These are phyloP conservation scores for Gnetum montanum DNA, from an alignment of 75 land plant genomes.

Conservation along the genomic window DNA sequence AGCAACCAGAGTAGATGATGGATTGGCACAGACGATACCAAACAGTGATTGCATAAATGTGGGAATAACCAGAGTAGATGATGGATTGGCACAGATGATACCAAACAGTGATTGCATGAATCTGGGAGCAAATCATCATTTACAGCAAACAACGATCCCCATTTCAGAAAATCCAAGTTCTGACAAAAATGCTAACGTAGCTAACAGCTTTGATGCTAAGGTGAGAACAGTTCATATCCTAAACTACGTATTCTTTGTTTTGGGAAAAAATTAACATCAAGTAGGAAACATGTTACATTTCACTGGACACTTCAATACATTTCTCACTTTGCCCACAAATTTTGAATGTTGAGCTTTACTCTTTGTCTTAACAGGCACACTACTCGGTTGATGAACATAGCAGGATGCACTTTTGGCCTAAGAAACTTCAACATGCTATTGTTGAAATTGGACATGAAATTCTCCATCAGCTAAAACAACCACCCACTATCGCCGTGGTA, in stretches of 20 bases:
- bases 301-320: too few species aligned
- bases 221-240: too few species aligned
- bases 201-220: too few species aligned
- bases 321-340: too few species aligned
- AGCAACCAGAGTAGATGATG: background rate
- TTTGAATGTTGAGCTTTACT: too few species aligned
- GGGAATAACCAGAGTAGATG: background rate
- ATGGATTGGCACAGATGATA: background rate
- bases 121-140: background rate
- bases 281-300: too few species aligned
- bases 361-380: too few species aligned
- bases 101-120: conserved; percentile 3
- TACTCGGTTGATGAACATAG: background rate
- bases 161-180: background rate
- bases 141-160: background rate
- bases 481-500: conserved; percentile 24
- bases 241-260: too few species aligned
- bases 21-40: background rate
- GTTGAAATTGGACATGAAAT: conserved; percentile 5
- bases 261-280: too few species aligned
- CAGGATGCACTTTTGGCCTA: background rate
- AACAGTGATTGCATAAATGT: conserved; percentile 1
- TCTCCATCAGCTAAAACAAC: conserved; percentile 13
- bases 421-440: background rate
- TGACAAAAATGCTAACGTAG: background rate